A percentile compares a stretch with the other conserved stretches of the same genome.
These are phyloP conservation scores for Talaromyces sp. DNA, from an alignment of 2,329 filamentous ascomycete species.

Conservation along the genomic window DNA sequence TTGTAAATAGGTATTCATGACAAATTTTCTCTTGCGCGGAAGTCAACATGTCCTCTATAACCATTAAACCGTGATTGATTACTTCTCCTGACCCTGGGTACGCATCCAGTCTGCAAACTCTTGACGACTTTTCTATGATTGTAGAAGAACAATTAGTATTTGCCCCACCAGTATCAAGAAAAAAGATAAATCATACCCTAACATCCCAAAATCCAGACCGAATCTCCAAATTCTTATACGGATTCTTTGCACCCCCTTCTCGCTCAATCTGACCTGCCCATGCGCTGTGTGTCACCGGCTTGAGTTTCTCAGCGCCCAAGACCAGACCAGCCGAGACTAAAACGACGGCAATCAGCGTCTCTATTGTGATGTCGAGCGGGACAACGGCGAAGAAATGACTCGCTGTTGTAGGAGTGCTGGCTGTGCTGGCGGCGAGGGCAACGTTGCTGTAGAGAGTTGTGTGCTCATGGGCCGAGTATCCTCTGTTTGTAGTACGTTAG, in stretches of 20 bases:
- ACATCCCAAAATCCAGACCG: slow-evolving; percentile 85
- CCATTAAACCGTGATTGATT: background rate
- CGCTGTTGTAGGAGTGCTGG: slow-evolving; percentile 49
- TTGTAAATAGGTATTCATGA: background rate
- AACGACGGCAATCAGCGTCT: slow-evolving; percentile 76
- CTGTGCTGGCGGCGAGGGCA: slow-evolving; percentile 40
- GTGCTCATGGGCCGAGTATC: slow-evolving; percentile 95
- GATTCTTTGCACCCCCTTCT: slow-evolving; percentile 68
- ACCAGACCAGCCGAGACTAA: slow-evolving; percentile 83
- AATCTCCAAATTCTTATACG: slow-evolving; percentile 74
- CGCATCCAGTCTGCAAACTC: slow-evolving; percentile 75
- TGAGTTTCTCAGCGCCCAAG: slow-evolving; percentile 69
- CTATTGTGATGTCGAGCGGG: slow-evolving; percentile 77
- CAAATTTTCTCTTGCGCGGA: too few species aligned
- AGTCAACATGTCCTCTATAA: background rate
- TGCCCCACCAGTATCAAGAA: background rate
- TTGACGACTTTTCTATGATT: slow-evolving; percentile 57
- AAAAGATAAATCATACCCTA: slow-evolving; percentile 52
- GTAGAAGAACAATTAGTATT: slow-evolving; percentile 4
- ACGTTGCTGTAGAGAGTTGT: slow-evolving; percentile 65
- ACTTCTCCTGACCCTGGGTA: slow-evolving; percentile 30
- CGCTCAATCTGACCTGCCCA: slow-evolving; percentile 70
- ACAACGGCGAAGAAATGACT: slow-evolving; percentile 12
- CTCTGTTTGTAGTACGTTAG: slow-evolving; percentile 53
- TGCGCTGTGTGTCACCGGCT: slow-evolving; percentile 83